Base-by-base conservation (phyloP, 805 yeast genomes). In the Candida silvicultrix region DNA sequence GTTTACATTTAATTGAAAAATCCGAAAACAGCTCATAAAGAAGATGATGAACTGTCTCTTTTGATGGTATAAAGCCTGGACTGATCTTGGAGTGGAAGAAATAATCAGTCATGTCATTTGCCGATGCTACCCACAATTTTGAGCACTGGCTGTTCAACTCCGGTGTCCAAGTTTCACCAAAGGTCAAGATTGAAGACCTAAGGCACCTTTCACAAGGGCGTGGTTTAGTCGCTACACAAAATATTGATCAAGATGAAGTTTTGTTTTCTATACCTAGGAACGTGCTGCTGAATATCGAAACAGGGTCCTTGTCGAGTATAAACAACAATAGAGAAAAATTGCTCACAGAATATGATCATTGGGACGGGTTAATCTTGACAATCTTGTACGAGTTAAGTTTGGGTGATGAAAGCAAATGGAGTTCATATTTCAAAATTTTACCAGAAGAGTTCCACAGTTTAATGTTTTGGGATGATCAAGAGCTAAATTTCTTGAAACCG, bases 331-430 rank as follows among this genome's bases (percentile, higher is more conserved):
- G 49, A 34, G 69, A 61, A 2, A 59, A 57, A 38, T 53, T 69
- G 1, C 57, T 82, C 41, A 64, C 67, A 3, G 57, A 61, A 1
- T 67, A 80, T 42, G 74, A 73, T 42, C 84, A 81, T 40, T 92
- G 98, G 98, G 85, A 85, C 46, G 78, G 84, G 1, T 67, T 94
- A 48, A 82, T 90, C 38, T 59, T 88, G 36, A 73, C 82, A 16
- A 69, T 92, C 51, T 66, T 83, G 42, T 83, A 80, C 55, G 95
- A 86, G 55, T 59, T 74, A 43, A 66, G 69, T 38, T 54, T 74
- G 31, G 71, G 73, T 4, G 65, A 63, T 1, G 48, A 65, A 4
- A 77, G 87, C 37, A 67, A 64, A 29, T 92, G 97, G 95, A 62
- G 59, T 44, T 73, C 80, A 1, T 92, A 92, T 62, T 78, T 89